phyloP scores from a whole-genome alignment of 129 eudicot species.

The Ambrosia artemisiifolia region DNA sequence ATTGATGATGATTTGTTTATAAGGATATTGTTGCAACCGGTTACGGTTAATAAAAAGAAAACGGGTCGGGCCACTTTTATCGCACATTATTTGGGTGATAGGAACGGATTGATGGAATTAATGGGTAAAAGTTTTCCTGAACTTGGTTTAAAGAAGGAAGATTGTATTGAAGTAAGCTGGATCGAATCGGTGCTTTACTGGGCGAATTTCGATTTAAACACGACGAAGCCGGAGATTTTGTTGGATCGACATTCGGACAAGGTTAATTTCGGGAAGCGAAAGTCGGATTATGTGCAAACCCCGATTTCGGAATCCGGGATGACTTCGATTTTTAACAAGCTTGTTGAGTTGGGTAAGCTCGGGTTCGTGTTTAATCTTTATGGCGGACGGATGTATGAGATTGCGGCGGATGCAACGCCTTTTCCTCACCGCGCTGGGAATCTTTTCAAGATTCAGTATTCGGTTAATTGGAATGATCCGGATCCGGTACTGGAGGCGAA shows the following conservation, averaged over 20 bases:
- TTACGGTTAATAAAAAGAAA: neutral
- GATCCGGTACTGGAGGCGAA: slow-evolving; percentile 13
- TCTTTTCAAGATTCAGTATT: slow-evolving; percentile 42
- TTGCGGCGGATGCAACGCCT: slow-evolving; percentile 26
- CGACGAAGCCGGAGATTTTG: slow-evolving; percentile 5
- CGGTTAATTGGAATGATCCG: slow-evolving; percentile 36
- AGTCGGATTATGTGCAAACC: slow-evolving; percentile 35
- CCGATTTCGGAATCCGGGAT: slow-evolving; percentile 28
- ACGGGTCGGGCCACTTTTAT: slow-evolving; percentile 10
- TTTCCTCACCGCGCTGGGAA: slow-evolving; percentile 47
- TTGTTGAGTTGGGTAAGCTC: slow-evolving; percentile 27
- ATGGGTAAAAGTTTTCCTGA: slow-evolving; percentile 16
- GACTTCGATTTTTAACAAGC: slow-evolving; percentile 17
- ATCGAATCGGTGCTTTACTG: slow-evolving; percentile 15
- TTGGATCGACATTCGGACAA: slow-evolving; percentile 6
- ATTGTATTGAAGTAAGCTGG: slow-evolving; percentile 15
- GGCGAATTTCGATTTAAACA: slow-evolving; percentile 15
- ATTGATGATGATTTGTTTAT: neutral
- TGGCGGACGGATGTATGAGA: slow-evolving; percentile 46
- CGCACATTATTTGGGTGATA: slow-evolving; percentile 16
- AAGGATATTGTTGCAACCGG: neutral
- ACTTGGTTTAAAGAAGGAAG: slow-evolving; percentile 19
- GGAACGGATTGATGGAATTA: neutral
- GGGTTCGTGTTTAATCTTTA: slow-evolving; percentile 42
- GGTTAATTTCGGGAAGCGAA: slow-evolving; percentile 2